Conservation (phyloP, 306 rosid species). For the Cicer yamashitae region DNA sequence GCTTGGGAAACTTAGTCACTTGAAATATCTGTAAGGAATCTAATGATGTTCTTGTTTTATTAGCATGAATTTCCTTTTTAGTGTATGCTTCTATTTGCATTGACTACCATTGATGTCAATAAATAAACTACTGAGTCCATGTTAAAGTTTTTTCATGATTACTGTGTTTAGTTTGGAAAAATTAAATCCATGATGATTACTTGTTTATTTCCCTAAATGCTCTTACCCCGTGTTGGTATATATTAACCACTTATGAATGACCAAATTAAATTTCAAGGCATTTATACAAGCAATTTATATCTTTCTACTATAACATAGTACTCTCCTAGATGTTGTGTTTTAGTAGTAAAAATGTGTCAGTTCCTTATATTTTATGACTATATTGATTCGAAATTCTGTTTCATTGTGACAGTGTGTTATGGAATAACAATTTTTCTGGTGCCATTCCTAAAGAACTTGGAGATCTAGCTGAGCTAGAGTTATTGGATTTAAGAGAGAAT, state of each 20-base stretch:
- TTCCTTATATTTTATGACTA: not conserved
- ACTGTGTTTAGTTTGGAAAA: too few relatives aligned
- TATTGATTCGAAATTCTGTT: conserved; percentile 39
- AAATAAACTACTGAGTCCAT: not conserved
- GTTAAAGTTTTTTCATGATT: too few relatives aligned
- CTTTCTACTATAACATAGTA: not conserved
- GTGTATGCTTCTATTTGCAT: not conserved
- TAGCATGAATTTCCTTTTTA: not conserved
- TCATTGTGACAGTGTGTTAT: conserved; percentile 60
- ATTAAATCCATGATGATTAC: not conserved
- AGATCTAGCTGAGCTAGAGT: conserved; percentile 63
- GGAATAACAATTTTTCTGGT: conserved; percentile 76
- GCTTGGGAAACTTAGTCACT: conserved; percentile 72
- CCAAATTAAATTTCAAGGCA: not conserved
- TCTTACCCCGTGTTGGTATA: too few relatives aligned
- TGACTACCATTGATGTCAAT: not conserved
- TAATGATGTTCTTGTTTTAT: not conserved
- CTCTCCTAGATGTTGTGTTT: not conserved
- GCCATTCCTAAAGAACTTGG: conserved; percentile 81
- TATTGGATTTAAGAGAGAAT: conserved; percentile 86
- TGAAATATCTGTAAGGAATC: conserved; percentile 73
- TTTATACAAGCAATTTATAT: not conserved
- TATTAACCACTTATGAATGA: not conserved
- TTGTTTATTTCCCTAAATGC: not conserved
- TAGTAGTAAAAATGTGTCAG: not conserved